Evolutionary conservation across 192 early-diverging fungal genomes (phyloP).

Genomic region (Mortierella alpina): DNA sequence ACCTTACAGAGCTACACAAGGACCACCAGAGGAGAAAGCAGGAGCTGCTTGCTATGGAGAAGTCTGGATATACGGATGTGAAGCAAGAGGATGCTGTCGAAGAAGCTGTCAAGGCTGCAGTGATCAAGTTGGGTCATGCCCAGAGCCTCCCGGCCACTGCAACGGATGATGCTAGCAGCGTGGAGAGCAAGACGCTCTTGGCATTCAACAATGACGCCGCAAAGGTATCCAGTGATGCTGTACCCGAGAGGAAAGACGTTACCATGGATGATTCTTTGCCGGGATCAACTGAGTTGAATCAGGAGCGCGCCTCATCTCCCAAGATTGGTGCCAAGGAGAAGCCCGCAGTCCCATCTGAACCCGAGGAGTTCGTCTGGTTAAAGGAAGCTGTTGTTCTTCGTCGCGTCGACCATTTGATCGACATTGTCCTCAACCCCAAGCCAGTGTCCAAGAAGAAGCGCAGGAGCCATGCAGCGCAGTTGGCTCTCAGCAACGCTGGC

Average conservation of each 20-base stretch:
- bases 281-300: neutral
- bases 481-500: slow-evolving; percentile 14
- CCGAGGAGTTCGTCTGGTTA: slow-evolving; percentile 60
- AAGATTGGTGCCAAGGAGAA: neutral
- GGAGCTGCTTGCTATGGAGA: neutral
- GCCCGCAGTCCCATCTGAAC: slow-evolving; percentile 14
- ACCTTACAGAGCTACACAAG: slow-evolving; percentile 24
- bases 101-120: slow-evolving; percentile 9
- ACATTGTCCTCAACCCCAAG: slow-evolving; percentile 63
- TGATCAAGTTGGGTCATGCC: neutral
- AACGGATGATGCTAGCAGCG: neutral
- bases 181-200: neutral
- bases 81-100: slow-evolving; percentile 11
- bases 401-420: slow-evolving; percentile 63
- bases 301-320: neutral
- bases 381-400: slow-evolving; percentile 63
- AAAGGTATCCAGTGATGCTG: neutral
- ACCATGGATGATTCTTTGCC: neutral
- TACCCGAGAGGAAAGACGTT: neutral
- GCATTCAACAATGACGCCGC: neutral
- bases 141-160: neutral
- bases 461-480: slow-evolving; percentile 26
- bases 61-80: neutral
- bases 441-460: slow-evolving; percentile 54
- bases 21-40: slow-evolving; percentile 13